These are phyloP conservation scores for Ceratocystis papillata DNA, from an alignment of 2,329 filamentous ascomycete genomes.

Conservation along the genomic window DNA sequence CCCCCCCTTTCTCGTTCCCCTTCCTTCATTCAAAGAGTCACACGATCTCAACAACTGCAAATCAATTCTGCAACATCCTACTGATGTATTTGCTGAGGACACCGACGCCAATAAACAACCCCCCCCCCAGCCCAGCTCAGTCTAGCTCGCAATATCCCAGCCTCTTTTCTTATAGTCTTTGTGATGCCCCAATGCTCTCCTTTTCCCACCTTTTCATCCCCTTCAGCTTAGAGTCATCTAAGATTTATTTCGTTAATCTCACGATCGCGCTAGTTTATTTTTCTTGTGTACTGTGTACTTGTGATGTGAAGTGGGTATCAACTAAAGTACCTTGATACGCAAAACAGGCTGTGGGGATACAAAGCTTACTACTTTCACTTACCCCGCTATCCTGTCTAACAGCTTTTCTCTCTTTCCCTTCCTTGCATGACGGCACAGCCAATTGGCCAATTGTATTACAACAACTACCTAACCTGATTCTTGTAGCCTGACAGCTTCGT, in stretches of 20 bases:
- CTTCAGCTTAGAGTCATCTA: slow-evolving; percentile 8
- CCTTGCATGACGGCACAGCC: background rate
- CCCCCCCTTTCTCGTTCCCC: background rate
- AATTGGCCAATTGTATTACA: background rate
- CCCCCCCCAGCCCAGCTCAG: background rate
- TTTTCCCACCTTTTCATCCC: background rate
- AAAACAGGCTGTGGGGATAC: background rate
- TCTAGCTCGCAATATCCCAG: background rate
- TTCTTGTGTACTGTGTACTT: background rate
- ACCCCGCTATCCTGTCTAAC: slow-evolving; percentile 9
- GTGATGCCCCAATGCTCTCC: background rate
- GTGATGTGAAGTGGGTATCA: background rate
- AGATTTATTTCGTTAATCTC: slow-evolving; percentile 10
- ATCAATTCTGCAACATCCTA: background rate
- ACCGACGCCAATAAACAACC: background rate
- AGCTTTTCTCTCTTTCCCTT: background rate
- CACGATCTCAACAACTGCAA: slow-evolving; percentile 9
- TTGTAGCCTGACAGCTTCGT: background rate
- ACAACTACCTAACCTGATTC: background rate
- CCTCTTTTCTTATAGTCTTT: background rate
- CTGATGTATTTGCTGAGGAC: background rate
- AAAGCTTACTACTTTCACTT: background rate
- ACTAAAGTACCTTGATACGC: background rate
- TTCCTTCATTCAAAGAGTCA: background rate
- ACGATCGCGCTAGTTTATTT: background rate